Evolutionary conservation across 2,329 filamentous ascomycete species (phyloP).

Genomic region (Fusarium pseudograminearum): DNA sequence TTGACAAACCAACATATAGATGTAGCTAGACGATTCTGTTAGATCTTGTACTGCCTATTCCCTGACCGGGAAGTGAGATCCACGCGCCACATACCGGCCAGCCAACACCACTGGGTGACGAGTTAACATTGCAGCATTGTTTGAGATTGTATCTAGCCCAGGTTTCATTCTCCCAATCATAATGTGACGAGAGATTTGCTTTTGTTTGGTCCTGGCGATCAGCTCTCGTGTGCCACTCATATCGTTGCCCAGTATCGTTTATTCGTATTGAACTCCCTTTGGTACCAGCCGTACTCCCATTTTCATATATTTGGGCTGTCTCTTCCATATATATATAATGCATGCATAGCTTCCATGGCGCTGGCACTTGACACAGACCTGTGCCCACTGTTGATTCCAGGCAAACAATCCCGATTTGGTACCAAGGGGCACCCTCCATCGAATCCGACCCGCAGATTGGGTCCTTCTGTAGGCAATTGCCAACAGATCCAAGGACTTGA

Average conservation of each 20-base stretch:
- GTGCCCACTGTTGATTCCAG: conserved; percentile 15
- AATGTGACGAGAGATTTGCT: conserved; percentile 17
- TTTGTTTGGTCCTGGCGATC: conserved; percentile 20
- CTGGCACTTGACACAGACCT: conserved; percentile 8
- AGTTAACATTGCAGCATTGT: conserved; percentile 18
- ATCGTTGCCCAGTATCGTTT: conserved; percentile 3
- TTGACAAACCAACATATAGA: conserved; percentile 5
- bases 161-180: conserved; percentile 24
- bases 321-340: conserved; percentile 1
- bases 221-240: conserved; percentile 18
- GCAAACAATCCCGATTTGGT: conserved; percentile 17
- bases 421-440: conserved; percentile 10
- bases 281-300: neutral
- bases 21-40: conserved; percentile 32
- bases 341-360: neutral
- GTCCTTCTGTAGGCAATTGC: neutral
- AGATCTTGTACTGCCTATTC: conserved; percentile 17
- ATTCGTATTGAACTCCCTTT: conserved; percentile 1
- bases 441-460: conserved; percentile 5
- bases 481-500: conserved; percentile 13
- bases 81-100: conserved; percentile 43
- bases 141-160: conserved; percentile 31
- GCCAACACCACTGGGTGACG: conserved; percentile 22
- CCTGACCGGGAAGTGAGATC: conserved; percentile 36
- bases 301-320: neutral